Evolutionary conservation across 257 asterid species (phyloP).

Genomic region (Nicotiana noctiflora): DNA sequence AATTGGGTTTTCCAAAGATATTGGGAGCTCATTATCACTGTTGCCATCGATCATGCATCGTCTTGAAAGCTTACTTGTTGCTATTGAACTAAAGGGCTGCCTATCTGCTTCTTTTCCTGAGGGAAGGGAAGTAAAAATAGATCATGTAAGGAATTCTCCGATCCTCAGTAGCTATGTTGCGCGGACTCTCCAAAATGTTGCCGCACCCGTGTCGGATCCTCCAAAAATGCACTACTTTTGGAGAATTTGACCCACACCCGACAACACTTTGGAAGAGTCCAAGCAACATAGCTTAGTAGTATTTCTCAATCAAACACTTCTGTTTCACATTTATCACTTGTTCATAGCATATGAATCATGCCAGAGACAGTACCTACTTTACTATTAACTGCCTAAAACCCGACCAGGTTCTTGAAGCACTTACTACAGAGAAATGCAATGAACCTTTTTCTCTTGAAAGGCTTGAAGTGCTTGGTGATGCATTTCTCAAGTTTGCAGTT

Average conservation of each 20-base stretch:
- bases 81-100: slow-evolving; percentile 66
- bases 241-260: no score
- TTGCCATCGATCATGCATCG: slow-evolving; percentile 92
- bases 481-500: slow-evolving; percentile 92
- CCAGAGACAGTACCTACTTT: slow-evolving; percentile 12
- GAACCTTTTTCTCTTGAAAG: slow-evolving; percentile 93
- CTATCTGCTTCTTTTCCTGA: slow-evolving; percentile 76
- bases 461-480: slow-evolving; percentile 98
- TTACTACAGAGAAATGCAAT: slow-evolving; percentile 82
- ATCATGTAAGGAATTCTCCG: slow-evolving; percentile 48
- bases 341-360: slow-evolving; percentile 1
- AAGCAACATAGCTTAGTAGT: no score
- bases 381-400: slow-evolving; percentile 22
- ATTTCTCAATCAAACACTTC: neutral
- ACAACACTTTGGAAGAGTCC: no score
- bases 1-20: slow-evolving; percentile 89
- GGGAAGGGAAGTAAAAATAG: slow-evolving; percentile 60
- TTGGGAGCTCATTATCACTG: slow-evolving; percentile 89
- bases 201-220: no score
- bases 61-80: slow-evolving; percentile 83
- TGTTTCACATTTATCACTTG: slow-evolving; percentile 4
- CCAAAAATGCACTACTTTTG: no score
- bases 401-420: slow-evolving; percentile 94
- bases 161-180: neutral
- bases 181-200: no score